These are phyloP conservation scores for Nymphaea colorata DNA, from an alignment of 164 flowering plant genomes.

Conservation along the genomic window DNA sequence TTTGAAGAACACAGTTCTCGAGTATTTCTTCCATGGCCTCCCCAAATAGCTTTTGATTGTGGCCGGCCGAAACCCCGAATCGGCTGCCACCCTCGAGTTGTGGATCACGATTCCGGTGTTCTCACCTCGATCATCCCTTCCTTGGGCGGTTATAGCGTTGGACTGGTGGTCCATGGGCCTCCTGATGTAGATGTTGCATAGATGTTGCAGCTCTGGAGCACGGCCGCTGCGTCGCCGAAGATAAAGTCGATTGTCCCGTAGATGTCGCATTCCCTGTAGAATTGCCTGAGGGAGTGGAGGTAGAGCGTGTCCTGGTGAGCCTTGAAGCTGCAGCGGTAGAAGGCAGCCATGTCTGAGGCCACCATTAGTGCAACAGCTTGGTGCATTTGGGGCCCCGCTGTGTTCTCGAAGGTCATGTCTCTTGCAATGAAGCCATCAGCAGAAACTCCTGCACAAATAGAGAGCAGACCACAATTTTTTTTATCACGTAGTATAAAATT, in stretches of 20 bases:
- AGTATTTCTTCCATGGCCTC: not conserved
- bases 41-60: not conserved
- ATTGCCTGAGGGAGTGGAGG: not conserved
- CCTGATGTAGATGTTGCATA: not conserved
- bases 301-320: constrained; percentile 1
- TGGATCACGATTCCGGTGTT: not conserved
- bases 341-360: not conserved
- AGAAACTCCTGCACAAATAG: not conserved
- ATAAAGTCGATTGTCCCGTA: not conserved
- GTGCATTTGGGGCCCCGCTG: not conserved
- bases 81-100: not conserved
- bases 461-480: too few species aligned
- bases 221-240: not conserved
- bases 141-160: not conserved
- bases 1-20: not conserved
- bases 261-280: not conserved
- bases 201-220: not conserved
- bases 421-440: not conserved
- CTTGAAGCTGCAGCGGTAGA: not conserved
- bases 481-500: too few species aligned
- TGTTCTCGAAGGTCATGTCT: not conserved
- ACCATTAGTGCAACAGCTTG: not conserved
- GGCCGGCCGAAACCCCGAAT: not conserved
- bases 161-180: not conserved
- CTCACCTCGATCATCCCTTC: not conserved